These are phyloP conservation scores for Colletotrichum truncatum DNA, from an alignment of 2,329 filamentous ascomycete genomes.

Conservation along the genomic window DNA sequence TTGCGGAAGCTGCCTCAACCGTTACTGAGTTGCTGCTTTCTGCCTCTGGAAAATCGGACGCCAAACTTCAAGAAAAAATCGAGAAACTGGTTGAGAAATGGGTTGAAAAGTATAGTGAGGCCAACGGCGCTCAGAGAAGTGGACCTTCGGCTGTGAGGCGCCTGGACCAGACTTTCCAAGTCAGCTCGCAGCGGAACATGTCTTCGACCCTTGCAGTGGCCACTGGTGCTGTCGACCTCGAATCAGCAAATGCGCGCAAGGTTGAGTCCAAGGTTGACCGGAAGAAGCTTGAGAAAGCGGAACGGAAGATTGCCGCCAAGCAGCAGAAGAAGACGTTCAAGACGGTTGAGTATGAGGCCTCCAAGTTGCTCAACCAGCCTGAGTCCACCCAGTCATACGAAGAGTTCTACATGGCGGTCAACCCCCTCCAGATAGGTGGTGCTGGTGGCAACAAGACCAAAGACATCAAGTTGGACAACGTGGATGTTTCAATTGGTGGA, in stretches of 20 bases:
- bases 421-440: constrained; percentile 87
- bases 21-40: constrained; percentile 92
- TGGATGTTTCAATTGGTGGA: constrained; percentile 93
- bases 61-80: constrained; percentile 79
- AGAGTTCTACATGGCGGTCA: constrained; percentile 99
- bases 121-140: constrained; percentile 76
- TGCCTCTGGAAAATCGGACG: constrained; percentile 84
- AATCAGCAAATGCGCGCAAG: constrained; percentile 91
- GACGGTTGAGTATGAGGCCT: constrained; percentile 97
- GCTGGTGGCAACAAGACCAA: constrained; percentile 87
- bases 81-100: constrained; percentile 88
- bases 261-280: constrained; percentile 97
- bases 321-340: constrained; percentile 99
- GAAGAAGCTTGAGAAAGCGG: constrained; percentile 99
- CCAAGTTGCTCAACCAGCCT: constrained; percentile 83
- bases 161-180: constrained; percentile 93
- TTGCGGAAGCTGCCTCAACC: constrained; percentile 83
- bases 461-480: constrained; percentile 97
- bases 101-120: constrained; percentile 81
- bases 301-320: constrained; percentile 96
- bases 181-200: constrained; percentile 93
- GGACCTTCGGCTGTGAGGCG: constrained; percentile 82
- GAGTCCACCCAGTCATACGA: constrained; percentile 92
- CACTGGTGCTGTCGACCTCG: constrained; percentile 86
- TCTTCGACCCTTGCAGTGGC: constrained; percentile 93